Evolutionary conservation across 805 yeast species (phyloP), one percentile per base, ranked within the genome.

Genomic region (Saccharomycopsis sp.): DNA sequence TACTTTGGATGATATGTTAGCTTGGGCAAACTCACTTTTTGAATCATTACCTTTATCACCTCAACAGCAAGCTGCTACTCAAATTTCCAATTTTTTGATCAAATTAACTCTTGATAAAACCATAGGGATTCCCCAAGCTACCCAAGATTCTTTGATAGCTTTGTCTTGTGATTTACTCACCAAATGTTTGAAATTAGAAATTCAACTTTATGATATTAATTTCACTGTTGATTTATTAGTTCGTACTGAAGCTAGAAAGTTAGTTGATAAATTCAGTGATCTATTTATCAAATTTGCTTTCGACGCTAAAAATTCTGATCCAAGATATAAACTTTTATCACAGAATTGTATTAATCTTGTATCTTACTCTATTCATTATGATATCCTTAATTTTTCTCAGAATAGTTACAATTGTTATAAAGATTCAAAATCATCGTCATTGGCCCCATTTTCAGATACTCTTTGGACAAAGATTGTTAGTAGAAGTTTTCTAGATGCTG

Each of bases 11-110:
- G 76, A 74, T 51, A 47, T 75, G 41, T 51, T 72, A 2, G 57
- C 62, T n/a, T 80, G 88, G 88, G 67, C 74, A 27, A 53, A 57
- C 18, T 58, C 67, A 1, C 62, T 75, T 28, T 55, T 63, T 35
- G 55, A 57, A 13, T 59, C 76, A 2, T 54, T 78, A 27, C 53
- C 66, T 1, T 61, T 63, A 1, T 57, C 79, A 0, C 77, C 74
- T 44, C 62, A 62, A 37, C 72, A 72, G 28, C 73, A 72, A 31
- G 64, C 74, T 38, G 69, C 70, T 2, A 69, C 74, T 34, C 70
- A 69, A 38, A 55, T 74, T 3, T 70, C 77, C 9, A 62, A 66
- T 35, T 67, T 62, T 48, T 63, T 75, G 37, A 57, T 74, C 25
- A 66, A 65, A 23, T 18, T 39, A 20, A 26, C 41, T 12, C 23